Evolutionary conservation across 139 green algal genomes (phyloP).

Genomic region (Yamagishiella unicocca): DNA sequence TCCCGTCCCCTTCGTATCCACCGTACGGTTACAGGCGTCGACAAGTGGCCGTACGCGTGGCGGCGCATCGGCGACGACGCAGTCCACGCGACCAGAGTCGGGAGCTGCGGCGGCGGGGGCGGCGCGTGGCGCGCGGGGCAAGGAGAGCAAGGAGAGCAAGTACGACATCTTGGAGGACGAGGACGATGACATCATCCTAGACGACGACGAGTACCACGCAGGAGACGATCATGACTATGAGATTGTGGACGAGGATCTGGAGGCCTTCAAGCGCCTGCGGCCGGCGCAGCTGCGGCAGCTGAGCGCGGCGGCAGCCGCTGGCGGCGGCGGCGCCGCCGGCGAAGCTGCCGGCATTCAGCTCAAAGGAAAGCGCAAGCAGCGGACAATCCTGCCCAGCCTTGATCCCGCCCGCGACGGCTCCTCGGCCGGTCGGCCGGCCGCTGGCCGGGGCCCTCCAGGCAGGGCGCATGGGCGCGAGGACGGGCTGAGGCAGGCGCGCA

Average conservation of each 20-base stretch:
- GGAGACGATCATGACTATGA: conserved; percentile 41
- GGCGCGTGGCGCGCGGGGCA: too few species aligned
- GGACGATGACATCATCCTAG: conserved; percentile 38
- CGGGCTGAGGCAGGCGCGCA: background rate
- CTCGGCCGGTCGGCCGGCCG: background rate
- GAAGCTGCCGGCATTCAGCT: background rate
- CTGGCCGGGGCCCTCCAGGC: background rate
- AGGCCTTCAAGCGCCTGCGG: conserved; percentile 46
- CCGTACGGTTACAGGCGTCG: background rate
- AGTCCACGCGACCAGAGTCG: too few species aligned
- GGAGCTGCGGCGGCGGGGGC: too few species aligned
- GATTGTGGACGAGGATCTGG: conserved; percentile 47
- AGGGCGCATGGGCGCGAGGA: background rate
- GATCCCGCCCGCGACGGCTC: background rate
- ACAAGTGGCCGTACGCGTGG: conserved; percentile 30
- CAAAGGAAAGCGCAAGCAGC: conserved; percentile 1
- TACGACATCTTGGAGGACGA: conserved; percentile 32
- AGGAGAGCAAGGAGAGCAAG: background rate
- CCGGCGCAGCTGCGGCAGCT: conserved; percentile 2
- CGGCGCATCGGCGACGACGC: too few species aligned
- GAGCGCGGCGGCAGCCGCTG: background rate
- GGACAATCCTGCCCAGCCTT: background rate
- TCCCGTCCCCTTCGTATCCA: background rate
- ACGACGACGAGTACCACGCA: conserved; percentile 48
- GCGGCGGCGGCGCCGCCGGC: background rate